Evolutionary conservation across 2,329 filamentous ascomycete species (phyloP), one percentile per base, ranked within the genome.

Genomic region (Bipolaris sorokiniana): DNA sequence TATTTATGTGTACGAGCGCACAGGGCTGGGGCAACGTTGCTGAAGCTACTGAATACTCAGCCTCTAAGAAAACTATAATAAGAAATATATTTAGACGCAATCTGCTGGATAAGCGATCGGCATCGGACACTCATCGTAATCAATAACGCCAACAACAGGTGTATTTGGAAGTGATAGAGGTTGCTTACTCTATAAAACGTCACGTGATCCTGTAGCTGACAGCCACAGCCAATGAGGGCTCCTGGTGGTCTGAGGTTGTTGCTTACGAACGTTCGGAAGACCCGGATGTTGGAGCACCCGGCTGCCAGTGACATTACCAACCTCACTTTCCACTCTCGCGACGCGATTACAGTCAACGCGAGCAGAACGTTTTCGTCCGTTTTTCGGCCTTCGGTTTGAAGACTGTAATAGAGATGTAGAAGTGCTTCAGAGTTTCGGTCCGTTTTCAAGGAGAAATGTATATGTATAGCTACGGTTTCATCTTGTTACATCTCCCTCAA

Each of bases 211-310:
- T 28, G 7, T 44, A 20, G 28, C 23, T 31, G n/a, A 10, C 13
- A 5, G 42, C 5, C 7, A 11, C 6, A 22, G 36, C 49, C 49
- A 53, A 56, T 53, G 11, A 52, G 13, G 20, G 20, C 28, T 20
- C 3, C 4, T 5, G 28, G 18, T 22, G n/a, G 10, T 20, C 28
- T 42, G 36, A 22, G 36, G 13, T n/a, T 20, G 28, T 7, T 53
- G 54, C 49, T 56, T 56, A 56, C 42, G 5, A 56, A 44, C 16
- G 15, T 18, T 3, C 42, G 54, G 48, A 44, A 23, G n/a, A 22
- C 37, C 23, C 52, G 52, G 52, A 26, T 42, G 13, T 34, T 23
- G 7, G 40, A 13, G 22, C 7, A 53, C 44, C 48, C 49, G 54
- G 36, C 18, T n/a, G 42, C 26, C 28, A 28, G 13, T 13, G 15